A percentile compares a stretch with the other conserved stretches of the same genome.
phyloP scores from a whole-genome alignment of 176 grass and related monocot genomes.

The Cenchrus americanus region DNA sequence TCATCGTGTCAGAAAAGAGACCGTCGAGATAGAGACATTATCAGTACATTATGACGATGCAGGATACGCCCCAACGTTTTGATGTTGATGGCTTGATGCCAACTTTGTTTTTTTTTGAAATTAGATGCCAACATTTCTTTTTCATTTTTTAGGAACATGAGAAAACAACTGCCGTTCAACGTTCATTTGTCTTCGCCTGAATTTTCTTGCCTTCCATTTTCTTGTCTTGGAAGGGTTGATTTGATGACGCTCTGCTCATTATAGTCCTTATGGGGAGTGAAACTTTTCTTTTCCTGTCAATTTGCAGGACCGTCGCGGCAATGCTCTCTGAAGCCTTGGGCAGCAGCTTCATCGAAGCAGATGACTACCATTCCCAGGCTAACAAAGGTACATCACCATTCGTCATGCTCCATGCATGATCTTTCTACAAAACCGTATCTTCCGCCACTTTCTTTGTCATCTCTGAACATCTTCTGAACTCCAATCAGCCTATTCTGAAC shows the following conservation, averaged over 20 bases:
- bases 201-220: background rate
- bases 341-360: constrained; percentile 84
- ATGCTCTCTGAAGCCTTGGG: constrained; percentile 59
- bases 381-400: constrained; percentile 68
- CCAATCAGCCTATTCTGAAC: background rate
- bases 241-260: background rate
- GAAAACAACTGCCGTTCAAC: background rate
- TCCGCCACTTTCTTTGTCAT: background rate
- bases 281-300: background rate
- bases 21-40: background rate
- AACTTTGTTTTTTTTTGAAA: background rate
- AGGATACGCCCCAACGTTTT: background rate
- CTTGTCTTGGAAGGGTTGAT: background rate
- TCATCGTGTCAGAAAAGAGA: background rate
- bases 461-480: background rate
- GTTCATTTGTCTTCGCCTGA: background rate
- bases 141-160: background rate
- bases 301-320: constrained; percentile 71
- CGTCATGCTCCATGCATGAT: background rate
- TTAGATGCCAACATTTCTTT: background rate
- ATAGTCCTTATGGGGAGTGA: background rate
- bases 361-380: constrained; percentile 78
- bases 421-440: background rate
- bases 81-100: constrained; percentile 3
- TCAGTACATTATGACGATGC: background rate